These are phyloP conservation scores for Aspergillus indologenus DNA, from an alignment of 495 filamentous ascomycete species.

Conservation along the genomic window DNA sequence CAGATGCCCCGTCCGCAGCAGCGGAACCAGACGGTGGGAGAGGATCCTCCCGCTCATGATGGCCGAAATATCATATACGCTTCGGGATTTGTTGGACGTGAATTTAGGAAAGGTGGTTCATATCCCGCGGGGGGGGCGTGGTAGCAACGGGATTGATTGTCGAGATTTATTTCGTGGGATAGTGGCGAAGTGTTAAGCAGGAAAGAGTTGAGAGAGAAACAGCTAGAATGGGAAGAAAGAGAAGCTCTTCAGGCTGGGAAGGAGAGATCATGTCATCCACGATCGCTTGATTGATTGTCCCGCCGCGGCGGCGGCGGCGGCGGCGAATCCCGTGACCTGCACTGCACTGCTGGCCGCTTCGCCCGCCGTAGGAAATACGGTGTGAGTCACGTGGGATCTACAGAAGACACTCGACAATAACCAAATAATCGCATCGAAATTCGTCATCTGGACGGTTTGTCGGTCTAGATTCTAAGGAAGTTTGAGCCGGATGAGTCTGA, in stretches of 20 bases:
- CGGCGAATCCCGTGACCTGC: slow-evolving; percentile 34
- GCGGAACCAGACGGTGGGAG: slow-evolving; percentile 66
- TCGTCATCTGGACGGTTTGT: not conserved
- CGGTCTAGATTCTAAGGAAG: not conserved
- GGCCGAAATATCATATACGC: slow-evolving; percentile 38
- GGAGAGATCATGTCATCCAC: too few species aligned
- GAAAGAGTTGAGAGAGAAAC: too few species aligned
- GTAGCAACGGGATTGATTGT: too few species aligned
- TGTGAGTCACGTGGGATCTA: slow-evolving; percentile 34
- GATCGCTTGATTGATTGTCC: not conserved
- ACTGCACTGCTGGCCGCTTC: slow-evolving; percentile 34
- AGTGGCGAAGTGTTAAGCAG: too few species aligned
- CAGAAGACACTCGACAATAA: not conserved
- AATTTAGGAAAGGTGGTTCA: not conserved
- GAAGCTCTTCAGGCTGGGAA: too few species aligned
- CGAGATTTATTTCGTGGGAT: too few species aligned
- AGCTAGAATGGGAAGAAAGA: too few species aligned
- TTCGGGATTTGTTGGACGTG: slow-evolving; percentile 14
- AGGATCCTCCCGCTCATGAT: slow-evolving; percentile 81
- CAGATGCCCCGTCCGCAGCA: slow-evolving; percentile 57
- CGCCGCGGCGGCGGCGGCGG: not conserved
- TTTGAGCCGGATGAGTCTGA: not conserved
- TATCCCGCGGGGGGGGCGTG: too few species aligned
- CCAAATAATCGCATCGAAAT: not conserved
- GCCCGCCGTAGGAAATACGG: slow-evolving; percentile 26